Conservation (phyloP, 768 basidiomycete genomes). For the Trametes maxima region DNA sequence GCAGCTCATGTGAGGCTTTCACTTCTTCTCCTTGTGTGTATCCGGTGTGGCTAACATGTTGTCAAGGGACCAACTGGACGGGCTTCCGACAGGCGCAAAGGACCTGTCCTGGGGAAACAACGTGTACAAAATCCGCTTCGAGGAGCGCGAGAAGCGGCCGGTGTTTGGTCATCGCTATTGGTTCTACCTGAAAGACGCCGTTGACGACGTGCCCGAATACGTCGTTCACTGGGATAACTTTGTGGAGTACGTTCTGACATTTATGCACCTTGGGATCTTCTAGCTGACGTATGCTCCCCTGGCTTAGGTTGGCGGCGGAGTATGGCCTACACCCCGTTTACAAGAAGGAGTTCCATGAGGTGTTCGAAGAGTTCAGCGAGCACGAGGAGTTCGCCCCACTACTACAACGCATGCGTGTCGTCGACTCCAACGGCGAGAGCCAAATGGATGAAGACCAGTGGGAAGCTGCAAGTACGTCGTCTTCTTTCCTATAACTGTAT, state of each 20-base stretch:
- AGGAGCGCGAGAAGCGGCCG: constrained; percentile 61
- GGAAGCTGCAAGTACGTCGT: constrained; percentile 94
- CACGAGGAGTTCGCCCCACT: constrained; percentile 82
- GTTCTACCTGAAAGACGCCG: constrained; percentile 93
- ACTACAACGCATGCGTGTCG: constrained; percentile 88
- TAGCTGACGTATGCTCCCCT: not conserved
- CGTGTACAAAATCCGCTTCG: constrained; percentile 89
- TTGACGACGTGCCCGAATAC: constrained; percentile 97
- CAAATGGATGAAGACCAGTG: constrained; percentile 95
- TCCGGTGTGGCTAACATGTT: not conserved
- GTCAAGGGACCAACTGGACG: constrained; percentile 68
- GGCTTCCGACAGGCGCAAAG: constrained; percentile 61
- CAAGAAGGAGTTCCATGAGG: constrained; percentile 87
- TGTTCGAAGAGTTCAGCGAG: constrained; percentile 81
- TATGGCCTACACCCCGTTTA: constrained; percentile 76
- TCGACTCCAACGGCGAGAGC: constrained; percentile 83
- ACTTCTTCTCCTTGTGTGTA: not conserved
- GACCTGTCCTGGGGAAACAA: constrained; percentile 87
- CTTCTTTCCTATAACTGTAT: not conserved
- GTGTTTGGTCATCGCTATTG: constrained; percentile 90
- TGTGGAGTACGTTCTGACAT: constrained; percentile 57
- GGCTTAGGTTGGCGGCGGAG: constrained; percentile 74
- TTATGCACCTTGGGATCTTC: constrained; percentile 18
- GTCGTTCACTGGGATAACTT: constrained; percentile 96
- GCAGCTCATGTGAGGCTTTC: constrained; percentile 68